Evolutionary conservation across 257 asterid genomes (phyloP), one percentile per base, ranked within the genome.

Genomic region (Salvia miltiorrhiza): DNA sequence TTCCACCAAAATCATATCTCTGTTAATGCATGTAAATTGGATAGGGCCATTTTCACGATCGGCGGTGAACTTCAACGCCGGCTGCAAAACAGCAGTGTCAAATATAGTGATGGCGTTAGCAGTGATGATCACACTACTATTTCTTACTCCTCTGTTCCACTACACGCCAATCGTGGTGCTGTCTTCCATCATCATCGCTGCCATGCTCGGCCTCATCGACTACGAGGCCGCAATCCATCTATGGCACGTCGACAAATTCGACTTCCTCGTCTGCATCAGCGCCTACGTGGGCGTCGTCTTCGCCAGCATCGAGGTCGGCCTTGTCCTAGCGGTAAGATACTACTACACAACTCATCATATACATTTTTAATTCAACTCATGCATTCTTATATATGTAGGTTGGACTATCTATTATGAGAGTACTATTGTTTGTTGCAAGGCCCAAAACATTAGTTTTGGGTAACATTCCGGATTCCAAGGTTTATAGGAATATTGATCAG

Each of bases 151-250:
- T 0, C 52, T 91, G 56, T 91, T 94, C 65, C 77, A 86, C 16
- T 89, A 87, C 95, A 94, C 97, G 1, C 97, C 99, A 0, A 74
- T 81, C 7, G 99, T 94, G 24, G 97, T 94, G 3, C 78, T 94
- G 1, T 84, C 99, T 6, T 77, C 99, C 28, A 94, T 94, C 4
- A 94, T 94, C 10, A 62, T 91, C 0, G 86, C 97, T 0, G 99
- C 99, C 4, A 94, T 94, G 99, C 95, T 94, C 52, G 96, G 99
- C 60, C 96, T 94, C 54, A 91, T 94, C 9, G 97, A 94, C 86
- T 91, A 89, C 54, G 88, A 89, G 43, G 96, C 96, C 0, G 96
- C 99, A 0, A 86, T 94, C 71, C 99, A 94, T 67, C 95, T 94
- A 0, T 94, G 96, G 88, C 82, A 79, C 4, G 79, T 94, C 7